A percentile compares a stretch with the other conserved stretches of the same genome.
Evolutionary conservation across 345 rosid species (phyloP).

Genomic region (Dipteronia dyeriana): DNA sequence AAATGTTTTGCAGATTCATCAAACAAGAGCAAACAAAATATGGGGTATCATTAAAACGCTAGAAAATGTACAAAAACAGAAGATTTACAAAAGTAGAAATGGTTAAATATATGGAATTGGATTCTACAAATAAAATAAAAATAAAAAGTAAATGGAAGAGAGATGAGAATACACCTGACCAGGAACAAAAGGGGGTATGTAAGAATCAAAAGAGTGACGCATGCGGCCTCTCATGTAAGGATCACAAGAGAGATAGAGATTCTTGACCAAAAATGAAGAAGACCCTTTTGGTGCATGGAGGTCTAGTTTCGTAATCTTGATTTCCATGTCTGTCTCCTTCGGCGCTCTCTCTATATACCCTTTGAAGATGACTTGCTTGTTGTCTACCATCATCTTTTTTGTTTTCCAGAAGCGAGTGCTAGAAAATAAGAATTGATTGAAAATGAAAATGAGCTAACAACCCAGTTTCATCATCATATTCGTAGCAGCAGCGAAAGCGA

Average conservation of each 20-base stretch:
- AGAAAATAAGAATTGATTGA: no score
- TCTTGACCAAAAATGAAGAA: constrained; percentile 49
- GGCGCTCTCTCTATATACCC: constrained; percentile 48
- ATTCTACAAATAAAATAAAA: no score
- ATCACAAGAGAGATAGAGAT: constrained; percentile 54
- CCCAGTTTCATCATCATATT: no score
- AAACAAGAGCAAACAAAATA: no score
- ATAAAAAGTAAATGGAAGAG: background rate
- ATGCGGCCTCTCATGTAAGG: constrained; percentile 60
- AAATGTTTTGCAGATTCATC: no score
- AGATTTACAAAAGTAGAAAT: background rate
- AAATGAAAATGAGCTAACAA: no score
- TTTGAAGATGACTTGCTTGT: constrained; percentile 55
- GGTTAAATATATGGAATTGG: no score
- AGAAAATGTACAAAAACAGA: no score
- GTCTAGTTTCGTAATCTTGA: constrained; percentile 30
- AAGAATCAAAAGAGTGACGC: constrained; percentile 39
- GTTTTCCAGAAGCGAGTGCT: no score
- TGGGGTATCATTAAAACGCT: no score
- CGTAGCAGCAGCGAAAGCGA: no score
- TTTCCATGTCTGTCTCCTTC: constrained; percentile 51
- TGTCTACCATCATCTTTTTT: constrained; percentile 17
- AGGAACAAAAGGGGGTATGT: constrained; percentile 47
- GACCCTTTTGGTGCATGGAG: constrained; percentile 44
- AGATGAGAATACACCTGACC: constrained; percentile 34